Evolutionary conservation across 768 basidiomycete genomes (phyloP).

Genomic region (Kwoniella sp.): DNA sequence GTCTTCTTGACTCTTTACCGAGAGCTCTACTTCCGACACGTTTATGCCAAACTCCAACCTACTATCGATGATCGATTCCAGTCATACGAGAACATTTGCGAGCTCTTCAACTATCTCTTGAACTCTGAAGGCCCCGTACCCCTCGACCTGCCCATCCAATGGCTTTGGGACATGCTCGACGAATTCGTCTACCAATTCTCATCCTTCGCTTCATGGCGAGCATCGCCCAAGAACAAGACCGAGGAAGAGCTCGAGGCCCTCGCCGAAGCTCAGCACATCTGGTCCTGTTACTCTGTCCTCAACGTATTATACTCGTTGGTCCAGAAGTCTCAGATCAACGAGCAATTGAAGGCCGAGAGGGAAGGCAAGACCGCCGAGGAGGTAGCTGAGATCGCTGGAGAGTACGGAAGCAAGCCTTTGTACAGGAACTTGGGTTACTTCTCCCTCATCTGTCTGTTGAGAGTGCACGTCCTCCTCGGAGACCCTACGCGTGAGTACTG

Average conservation of each 20-base stretch:
- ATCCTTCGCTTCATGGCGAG: constrained; percentile 89
- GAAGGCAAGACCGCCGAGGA: constrained; percentile 79
- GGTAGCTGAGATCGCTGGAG: constrained; percentile 83
- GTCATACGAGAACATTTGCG: constrained; percentile 87
- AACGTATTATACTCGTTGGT: constrained; percentile 98
- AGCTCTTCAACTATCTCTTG: constrained; percentile 94
- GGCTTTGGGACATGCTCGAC: constrained; percentile 70
- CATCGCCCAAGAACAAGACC: constrained; percentile 73
- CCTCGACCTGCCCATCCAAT: constrained; percentile 93
- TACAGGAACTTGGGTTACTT: constrained; percentile 97
- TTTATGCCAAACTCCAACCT: constrained; percentile 91
- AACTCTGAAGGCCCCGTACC: constrained; percentile 92
- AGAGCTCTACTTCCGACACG: constrained; percentile 68
- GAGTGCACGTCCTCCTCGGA: constrained; percentile 92
- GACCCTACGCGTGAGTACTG: constrained; percentile 60
- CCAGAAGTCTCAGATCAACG: constrained; percentile 94
- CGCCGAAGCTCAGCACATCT: constrained; percentile 65
- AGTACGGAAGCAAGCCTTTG: constrained; percentile 84
- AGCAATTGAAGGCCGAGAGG: constrained; percentile 81
- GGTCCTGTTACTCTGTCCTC: constrained; percentile 97
- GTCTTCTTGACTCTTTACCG: constrained; percentile 96
- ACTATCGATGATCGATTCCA: constrained; percentile 98
- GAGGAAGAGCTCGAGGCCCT: constrained; percentile 83
- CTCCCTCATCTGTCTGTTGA: constrained; percentile 88
- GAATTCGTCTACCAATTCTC: constrained; percentile 90